These are phyloP conservation scores for Fusarium goolgardi DNA, from an alignment of 2,329 filamentous ascomycete species.

Conservation along the genomic window DNA sequence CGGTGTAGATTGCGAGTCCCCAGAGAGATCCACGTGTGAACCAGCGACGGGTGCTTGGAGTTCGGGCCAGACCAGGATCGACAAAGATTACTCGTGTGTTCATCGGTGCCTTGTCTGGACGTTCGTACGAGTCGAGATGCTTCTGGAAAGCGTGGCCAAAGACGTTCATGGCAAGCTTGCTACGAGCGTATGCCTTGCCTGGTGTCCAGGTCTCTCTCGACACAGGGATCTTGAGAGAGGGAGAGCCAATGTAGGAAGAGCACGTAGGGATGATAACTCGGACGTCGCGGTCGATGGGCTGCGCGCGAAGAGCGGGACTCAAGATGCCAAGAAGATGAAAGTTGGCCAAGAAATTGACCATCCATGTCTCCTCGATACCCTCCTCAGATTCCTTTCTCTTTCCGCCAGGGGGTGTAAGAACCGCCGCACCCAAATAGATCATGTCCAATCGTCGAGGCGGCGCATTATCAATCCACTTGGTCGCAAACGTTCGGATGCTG, in stretches of 20 bases:
- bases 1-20: slow-evolving; percentile 80
- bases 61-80: slow-evolving; percentile 86
- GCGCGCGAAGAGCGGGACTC: slow-evolving; percentile 87
- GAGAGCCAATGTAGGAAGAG: slow-evolving; percentile 84
- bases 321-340: slow-evolving; percentile 94
- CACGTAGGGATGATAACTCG: slow-evolving; percentile 89
- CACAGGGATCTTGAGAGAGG: slow-evolving; percentile 68
- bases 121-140: slow-evolving; percentile 84
- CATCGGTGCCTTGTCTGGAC: slow-evolving; percentile 84
- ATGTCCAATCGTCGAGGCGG: slow-evolving; percentile 90
- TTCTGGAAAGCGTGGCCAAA: slow-evolving; percentile 94
- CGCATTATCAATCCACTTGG: slow-evolving; percentile 96
- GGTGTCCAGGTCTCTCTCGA: slow-evolving; percentile 66
- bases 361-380: slow-evolving; percentile 90
- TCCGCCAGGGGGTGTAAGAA: slow-evolving; percentile 75
- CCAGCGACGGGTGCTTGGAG: slow-evolving; percentile 88
- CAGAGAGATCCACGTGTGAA: slow-evolving; percentile 84
- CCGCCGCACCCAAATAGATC: slow-evolving; percentile 87
- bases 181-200: slow-evolving; percentile 69
- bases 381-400: slow-evolving; percentile 73
- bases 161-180: slow-evolving; percentile 84
- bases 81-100: slow-evolving; percentile 87
- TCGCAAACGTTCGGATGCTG: slow-evolving; percentile 91
- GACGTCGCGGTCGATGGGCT: slow-evolving; percentile 94
- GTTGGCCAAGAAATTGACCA: slow-evolving; percentile 94